Base-by-base conservation (phyloP, 2,329 filamentous ascomycete genomes). In the Cyclaneusma minus region DNA sequence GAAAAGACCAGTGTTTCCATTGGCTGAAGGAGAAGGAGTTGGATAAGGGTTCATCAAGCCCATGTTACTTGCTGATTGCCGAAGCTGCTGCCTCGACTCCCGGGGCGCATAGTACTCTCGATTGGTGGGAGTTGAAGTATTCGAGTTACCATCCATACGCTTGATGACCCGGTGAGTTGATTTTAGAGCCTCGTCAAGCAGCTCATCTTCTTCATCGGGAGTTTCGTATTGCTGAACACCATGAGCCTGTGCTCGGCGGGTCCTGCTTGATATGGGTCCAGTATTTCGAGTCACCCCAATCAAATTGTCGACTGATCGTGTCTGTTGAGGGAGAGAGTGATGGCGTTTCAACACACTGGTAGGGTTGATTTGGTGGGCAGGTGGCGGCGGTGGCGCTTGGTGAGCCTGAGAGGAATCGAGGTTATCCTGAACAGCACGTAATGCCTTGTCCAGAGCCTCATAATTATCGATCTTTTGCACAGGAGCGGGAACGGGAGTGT, bases 171-270 rank as follows among this genome's bases (percentile, higher is more conserved):
- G 70, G 41, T 76, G 75, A 0, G 84, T 80, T 5, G 80, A 82
- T 25, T 73, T 67, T 21, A 94, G 60, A 12, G 74, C 84, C 52
- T 98, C 89, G 39, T 94, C 85, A 7, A 95, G 63, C 7, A 98
- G 64, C 53, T 98, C 89, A 32, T 98, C 89, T 46, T 95, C 87
- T 51, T 98, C 89, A 42, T 92, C 85, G 1, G 89, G 83, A 0
- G 85, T 85, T 45, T 98, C 89, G 47, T 95, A 94, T 35, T 82
- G 76, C 41, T 80, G 77, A 25, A 79, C 71, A 4, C 79, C 78
- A 4, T 63, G 58, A 9, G 81, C 74, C 48, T 91, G 67, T 8
- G 81, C 77, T 33, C 83, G 68, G 31, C 87, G 65, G 9, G 84
- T 89, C 34, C 85, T 67, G 48, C 76, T 83, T 1, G 81, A 84